Evolutionary conservation across 352 stramenopile species (phyloP), one percentile per base, ranked within the genome.

Genomic region (Aphanomyces invadans): DNA sequence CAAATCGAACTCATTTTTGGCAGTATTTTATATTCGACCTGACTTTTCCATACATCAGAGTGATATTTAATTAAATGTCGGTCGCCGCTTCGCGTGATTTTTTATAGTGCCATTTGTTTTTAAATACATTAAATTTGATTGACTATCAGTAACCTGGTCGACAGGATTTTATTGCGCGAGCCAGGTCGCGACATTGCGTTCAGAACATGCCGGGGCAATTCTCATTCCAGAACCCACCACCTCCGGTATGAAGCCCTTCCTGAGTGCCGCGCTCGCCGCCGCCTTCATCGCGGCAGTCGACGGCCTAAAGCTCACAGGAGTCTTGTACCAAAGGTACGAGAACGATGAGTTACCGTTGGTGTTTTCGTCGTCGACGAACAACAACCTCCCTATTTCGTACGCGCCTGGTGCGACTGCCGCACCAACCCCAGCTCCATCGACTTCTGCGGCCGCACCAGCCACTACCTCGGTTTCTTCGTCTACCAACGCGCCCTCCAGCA

Each of bases 361-460:
- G 5, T 33, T 57, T 36, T 9, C 23, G 19, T 21, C 21, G 25
- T 57, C 49, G 21, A 15, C 49, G 15, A 21, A 9, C 11, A 57
- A 57, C 29, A 17, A n/a, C 17, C 29, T 57, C 12, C 49, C 49
- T 4, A 32, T 57, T 10, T 57, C 49, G 49, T 57, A 57, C 36
- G 49, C 49, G 0, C 49, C 49, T 10, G 49, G 49, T 5, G 49
- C 25, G 12, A 57, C 49, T n/a, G 9, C 49, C 11, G 49, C 49
- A 32, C 49, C 49, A n/a, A 57, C 49, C 4, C 49, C 49, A 15
- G 49, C 49, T 33, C 49, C 49, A n/a, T 33, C 49, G 49, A 57
- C 49, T 5, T 38, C 49, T 57, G 17, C 23, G 29, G 21, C 49
- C 9, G 5, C 49, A 33, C 15, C 15, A 29, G 7, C 49, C 49